phyloP scores from a whole-genome alignment of 257 asterid genomes.

The Capsicum pubescens region DNA sequence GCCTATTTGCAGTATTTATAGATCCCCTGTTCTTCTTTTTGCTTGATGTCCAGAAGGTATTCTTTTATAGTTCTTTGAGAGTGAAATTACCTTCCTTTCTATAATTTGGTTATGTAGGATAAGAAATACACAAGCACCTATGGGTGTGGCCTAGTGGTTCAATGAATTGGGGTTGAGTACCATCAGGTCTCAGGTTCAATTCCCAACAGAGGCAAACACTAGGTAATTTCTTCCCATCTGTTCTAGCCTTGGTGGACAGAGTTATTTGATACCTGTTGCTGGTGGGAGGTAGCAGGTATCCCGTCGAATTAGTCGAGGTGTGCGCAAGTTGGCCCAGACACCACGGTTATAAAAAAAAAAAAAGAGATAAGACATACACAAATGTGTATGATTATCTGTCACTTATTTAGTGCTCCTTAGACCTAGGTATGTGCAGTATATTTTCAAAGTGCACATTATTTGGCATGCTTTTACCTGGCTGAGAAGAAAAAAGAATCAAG shows the following conservation, averaged over 20 bases:
- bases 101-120: neutral
- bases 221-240: no score
- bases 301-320: no score
- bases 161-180: no score
- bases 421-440: neutral
- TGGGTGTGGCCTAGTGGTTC: no score
- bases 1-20: constrained; percentile 67
- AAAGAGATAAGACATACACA: neutral
- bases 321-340: no score
- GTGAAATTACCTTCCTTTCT: neutral
- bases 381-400: neutral
- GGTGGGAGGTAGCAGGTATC: no score
- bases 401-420: neutral
- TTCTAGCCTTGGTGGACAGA: no score
- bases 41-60: constrained; percentile 64
- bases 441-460: neutral
- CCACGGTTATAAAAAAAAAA: no score
- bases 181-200: no score
- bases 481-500: constrained; percentile 5
- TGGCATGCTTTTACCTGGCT: neutral
- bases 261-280: no score
- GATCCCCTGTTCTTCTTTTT: constrained; percentile 87
- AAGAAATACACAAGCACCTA: neutral
- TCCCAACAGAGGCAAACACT: no score
- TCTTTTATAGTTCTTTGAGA: constrained; percentile 4